A percentile compares a stretch with the other conserved stretches of the same genome.
Evolutionary conservation across 257 asterid species (phyloP).

Genomic region (Petunia axillaris): DNA sequence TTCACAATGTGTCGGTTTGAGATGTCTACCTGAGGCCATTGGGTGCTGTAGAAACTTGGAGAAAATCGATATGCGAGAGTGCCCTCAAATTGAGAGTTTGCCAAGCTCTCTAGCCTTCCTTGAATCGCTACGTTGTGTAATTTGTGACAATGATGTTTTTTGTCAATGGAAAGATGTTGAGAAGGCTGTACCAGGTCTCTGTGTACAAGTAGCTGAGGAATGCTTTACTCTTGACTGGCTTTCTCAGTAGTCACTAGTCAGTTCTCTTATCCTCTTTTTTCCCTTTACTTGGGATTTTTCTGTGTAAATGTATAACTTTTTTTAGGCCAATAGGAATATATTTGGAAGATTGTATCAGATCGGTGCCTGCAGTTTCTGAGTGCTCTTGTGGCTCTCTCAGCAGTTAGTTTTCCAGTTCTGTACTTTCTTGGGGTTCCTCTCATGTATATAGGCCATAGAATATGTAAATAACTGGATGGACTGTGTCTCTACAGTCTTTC

Average conservation of each 20-base stretch:
- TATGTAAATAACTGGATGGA: not conserved
- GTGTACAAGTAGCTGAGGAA: constrained; percentile 74
- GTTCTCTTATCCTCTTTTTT: not conserved
- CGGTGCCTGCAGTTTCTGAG: not conserved
- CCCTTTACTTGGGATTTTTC: not conserved
- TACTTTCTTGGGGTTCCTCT: not conserved
- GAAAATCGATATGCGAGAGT: constrained; percentile 92
- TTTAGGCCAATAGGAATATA: no score
- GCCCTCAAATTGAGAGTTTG: constrained; percentile 56
- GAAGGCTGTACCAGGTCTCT: constrained; percentile 53
- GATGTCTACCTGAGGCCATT: constrained; percentile 66
- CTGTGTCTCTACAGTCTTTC: not conserved
- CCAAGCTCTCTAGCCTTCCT: constrained; percentile 54
- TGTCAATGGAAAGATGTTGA: constrained; percentile 68
- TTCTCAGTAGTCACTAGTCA: constrained; percentile 42
- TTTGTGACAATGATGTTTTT: constrained; percentile 75
- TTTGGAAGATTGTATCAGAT: no score
- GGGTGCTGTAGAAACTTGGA: constrained; percentile 70
- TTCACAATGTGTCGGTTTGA: constrained; percentile 74
- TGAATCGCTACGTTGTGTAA: constrained; percentile 52
- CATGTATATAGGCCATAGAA: not conserved
- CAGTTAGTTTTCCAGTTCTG: constrained; percentile 15
- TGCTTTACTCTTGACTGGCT: constrained; percentile 84
- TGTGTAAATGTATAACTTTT: not conserved
- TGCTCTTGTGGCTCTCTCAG: not conserved